A percentile compares a stretch with the other conserved stretches of the same genome.
Evolutionary conservation across 2,329 filamentous ascomycete species (phyloP).

Genomic region (Lecanicillium sp.): DNA sequence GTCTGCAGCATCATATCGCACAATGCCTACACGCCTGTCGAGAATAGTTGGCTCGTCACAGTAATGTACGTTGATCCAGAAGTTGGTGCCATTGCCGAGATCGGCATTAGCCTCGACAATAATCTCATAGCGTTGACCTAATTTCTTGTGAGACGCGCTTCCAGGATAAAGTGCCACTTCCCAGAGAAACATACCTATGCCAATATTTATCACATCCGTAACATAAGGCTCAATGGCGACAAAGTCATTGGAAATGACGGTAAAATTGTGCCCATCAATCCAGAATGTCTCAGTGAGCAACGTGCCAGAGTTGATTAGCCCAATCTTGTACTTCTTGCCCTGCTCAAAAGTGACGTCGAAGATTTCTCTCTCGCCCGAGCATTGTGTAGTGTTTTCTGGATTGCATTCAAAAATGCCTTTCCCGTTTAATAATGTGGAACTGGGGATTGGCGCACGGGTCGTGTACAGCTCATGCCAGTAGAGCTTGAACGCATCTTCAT

Average conservation of each 20-base stretch:
- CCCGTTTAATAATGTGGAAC: too few relatives aligned
- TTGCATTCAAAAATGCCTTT: too few relatives aligned
- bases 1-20: neutral
- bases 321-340: slow-evolving; percentile 36
- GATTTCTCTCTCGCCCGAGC: too few relatives aligned
- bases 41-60: too few relatives aligned
- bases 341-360: slow-evolving; percentile 29
- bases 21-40: neutral
- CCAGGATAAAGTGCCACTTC: too few relatives aligned
- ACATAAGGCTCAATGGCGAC: slow-evolving; percentile 49
- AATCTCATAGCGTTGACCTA: slow-evolving; percentile 40
- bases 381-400: too few relatives aligned
- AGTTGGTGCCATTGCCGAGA: slow-evolving; percentile 20
- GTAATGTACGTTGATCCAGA: slow-evolving; percentile 42
- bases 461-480: too few relatives aligned
- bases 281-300: slow-evolving; percentile 38
- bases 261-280: slow-evolving; percentile 49
- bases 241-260: slow-evolving; percentile 49
- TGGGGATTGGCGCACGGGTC: too few relatives aligned
- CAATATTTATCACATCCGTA: slow-evolving; percentile 40
- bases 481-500: slow-evolving; percentile 14
- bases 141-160: too few relatives aligned
- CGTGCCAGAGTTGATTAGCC: slow-evolving; percentile 40
- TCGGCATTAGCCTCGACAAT: slow-evolving; percentile 33
- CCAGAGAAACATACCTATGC: too few relatives aligned